These are phyloP conservation scores for Cylindrotheca closterium DNA, from an alignment of 108 stramenopile species.

Conservation along the genomic window DNA sequence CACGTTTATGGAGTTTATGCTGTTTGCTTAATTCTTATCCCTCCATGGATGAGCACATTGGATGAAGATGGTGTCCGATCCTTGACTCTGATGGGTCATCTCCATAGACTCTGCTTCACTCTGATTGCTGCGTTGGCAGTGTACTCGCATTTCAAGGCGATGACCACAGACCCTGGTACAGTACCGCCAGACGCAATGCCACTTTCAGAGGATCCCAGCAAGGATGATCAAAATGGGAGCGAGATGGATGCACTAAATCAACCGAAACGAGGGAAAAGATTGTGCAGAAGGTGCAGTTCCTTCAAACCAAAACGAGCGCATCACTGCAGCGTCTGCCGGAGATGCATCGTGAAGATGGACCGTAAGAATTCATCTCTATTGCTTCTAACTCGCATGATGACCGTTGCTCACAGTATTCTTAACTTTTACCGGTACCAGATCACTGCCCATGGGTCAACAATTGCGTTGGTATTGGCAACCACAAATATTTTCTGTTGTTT, in stretches of 20 bases:
- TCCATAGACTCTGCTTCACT: conserved; percentile 61
- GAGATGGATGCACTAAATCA: conserved; percentile 11
- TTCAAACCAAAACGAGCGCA: conserved; percentile 89
- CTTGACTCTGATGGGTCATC: conserved; percentile 49
- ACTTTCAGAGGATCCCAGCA: conserved; percentile 23
- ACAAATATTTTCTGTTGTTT: conserved; percentile 99
- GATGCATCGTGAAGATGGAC: conserved; percentile 94
- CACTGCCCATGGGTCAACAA: conserved; percentile 98
- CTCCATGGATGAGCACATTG: conserved; percentile 77
- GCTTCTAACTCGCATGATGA: not conserved
- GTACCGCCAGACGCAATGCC: conserved; percentile 86
- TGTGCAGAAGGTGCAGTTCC: conserved; percentile 81
- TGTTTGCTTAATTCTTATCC: conserved; percentile 66
- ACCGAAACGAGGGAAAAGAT: conserved; percentile 43
- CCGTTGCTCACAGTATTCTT: not conserved
- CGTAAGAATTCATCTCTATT: conserved; percentile 39
- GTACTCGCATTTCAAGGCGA: conserved; percentile 77
- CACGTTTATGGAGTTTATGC: conserved; percentile 70
- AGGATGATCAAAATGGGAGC: not conserved
- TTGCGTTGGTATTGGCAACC: conserved; percentile 98
- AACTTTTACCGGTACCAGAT: conserved; percentile 1
- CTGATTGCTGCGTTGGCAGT: conserved; percentile 62
- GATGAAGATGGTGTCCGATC: conserved; percentile 54
- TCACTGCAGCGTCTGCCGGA: conserved; percentile 70
- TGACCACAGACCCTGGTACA: conserved; percentile 91